A percentile compares a stretch with the other conserved stretches of the same genome.
phyloP scores from a whole-genome alignment of 805 yeast genomes.

The Hanseniaspora meyeri region DNA sequence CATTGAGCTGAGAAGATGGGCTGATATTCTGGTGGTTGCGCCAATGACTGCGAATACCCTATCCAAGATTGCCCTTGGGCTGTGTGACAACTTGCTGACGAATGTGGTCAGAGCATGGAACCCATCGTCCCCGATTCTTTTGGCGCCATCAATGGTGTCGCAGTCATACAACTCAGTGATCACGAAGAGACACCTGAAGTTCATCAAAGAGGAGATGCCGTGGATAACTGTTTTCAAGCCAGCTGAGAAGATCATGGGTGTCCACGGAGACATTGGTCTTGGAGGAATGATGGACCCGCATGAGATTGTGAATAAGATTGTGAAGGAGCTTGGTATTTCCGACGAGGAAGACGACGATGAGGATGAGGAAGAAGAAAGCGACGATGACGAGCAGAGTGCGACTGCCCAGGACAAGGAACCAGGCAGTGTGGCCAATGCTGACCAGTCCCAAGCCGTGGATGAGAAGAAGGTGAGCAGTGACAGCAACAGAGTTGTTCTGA shows the following conservation, averaged over 20 bases:
- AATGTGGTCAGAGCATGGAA: slow-evolving; percentile 93
- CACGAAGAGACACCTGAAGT: slow-evolving; percentile 68
- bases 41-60: slow-evolving; percentile 89
- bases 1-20: slow-evolving; percentile 92
- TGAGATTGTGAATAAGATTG: slow-evolving; percentile 79
- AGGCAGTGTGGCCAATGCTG: slow-evolving; percentile 3
- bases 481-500: slow-evolving; percentile 34
- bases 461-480: slow-evolving; percentile 37
- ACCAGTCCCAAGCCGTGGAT: slow-evolving; percentile 19
- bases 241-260: slow-evolving; percentile 81
- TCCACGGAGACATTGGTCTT: slow-evolving; percentile 97
- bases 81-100: slow-evolving; percentile 85
- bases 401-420: slow-evolving; percentile 31
- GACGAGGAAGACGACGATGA: slow-evolving; percentile 41
- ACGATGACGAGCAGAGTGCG: slow-evolving; percentile 28
- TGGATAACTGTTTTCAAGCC: slow-evolving; percentile 92
- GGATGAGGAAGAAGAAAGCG: slow-evolving; percentile 30
- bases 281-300: slow-evolving; percentile 99
- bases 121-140: slow-evolving; percentile 70
- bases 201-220: slow-evolving; percentile 80
- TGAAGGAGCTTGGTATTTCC: slow-evolving; percentile 52
- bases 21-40: slow-evolving; percentile 84
- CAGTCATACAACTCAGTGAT: slow-evolving; percentile 81
- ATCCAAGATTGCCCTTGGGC: slow-evolving; percentile 77
- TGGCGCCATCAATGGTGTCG: slow-evolving; percentile 95